These are phyloP conservation scores for Copromyces sp. DNA, from an alignment of 495 filamentous ascomycete genomes.

Conservation along the genomic window DNA sequence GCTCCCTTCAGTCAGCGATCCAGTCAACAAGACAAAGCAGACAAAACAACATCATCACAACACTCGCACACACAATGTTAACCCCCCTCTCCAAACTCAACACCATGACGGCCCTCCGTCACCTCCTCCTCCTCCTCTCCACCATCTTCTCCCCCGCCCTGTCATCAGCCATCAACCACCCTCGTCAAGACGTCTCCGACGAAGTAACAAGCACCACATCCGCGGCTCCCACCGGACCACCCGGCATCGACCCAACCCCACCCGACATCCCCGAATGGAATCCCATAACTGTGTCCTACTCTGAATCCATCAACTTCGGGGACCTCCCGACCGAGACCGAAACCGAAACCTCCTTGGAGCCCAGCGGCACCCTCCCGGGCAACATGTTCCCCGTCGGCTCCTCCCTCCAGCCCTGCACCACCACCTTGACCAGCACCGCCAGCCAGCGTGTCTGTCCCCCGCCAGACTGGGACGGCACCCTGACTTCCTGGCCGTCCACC, in stretches of 20 bases:
- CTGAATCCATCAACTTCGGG: not conserved
- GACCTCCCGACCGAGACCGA: not conserved
- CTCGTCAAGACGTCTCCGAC: not conserved
- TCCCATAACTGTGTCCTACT: not conserved
- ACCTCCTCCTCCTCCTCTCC: not conserved
- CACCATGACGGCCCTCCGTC: not conserved
- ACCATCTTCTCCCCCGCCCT: not conserved
- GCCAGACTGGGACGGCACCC: slow-evolving; percentile 15
- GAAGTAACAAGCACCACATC: not conserved
- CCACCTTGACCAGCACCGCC: slow-evolving; percentile 8
- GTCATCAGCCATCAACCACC: not conserved
- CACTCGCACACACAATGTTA: not conserved
- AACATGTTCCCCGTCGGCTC: not conserved
- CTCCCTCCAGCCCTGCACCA: slow-evolving; percentile 14
- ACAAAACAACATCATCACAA: not conserved
- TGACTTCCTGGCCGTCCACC: slow-evolving; percentile 21
- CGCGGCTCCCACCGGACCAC: not conserved
- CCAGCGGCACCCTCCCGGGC: not conserved
- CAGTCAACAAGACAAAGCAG: not conserved
- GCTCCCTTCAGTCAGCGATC: not conserved
- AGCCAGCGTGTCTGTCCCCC: slow-evolving; percentile 9
- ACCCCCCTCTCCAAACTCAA: not conserved
- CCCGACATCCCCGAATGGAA: not conserved
- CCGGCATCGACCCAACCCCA: not conserved
- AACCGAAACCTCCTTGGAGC: not conserved